A percentile compares a stretch with the other conserved stretches of the same genome.
phyloP scores from a whole-genome alignment of 2,329 filamentous ascomycete genomes.

The Ceratocystis huliohia region DNA sequence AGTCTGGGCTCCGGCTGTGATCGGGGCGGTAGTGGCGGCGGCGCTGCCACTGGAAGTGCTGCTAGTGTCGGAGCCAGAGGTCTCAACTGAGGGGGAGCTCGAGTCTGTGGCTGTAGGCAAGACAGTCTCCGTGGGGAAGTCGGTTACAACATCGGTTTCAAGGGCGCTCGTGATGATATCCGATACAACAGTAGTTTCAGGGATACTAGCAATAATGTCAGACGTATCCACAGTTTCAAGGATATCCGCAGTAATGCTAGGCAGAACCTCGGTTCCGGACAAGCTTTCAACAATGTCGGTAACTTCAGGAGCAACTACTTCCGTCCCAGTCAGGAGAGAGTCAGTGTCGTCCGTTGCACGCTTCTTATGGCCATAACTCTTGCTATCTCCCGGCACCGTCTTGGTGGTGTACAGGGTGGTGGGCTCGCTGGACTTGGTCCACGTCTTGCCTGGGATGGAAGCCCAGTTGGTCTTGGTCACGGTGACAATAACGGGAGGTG shows the following conservation, averaged over 20 bases:
- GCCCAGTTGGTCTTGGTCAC: slow-evolving; percentile 11
- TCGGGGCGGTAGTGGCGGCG: not conserved
- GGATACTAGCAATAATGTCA: too few relatives aligned
- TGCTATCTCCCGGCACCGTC: not conserved
- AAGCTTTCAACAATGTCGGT: too few relatives aligned
- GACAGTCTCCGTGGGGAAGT: too few relatives aligned
- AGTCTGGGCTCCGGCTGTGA: not conserved
- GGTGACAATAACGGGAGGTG: slow-evolving; percentile 14
- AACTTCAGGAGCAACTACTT: too few relatives aligned
- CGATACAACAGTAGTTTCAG: too few relatives aligned
- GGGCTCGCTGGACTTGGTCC: not conserved
- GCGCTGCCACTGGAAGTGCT: not conserved
- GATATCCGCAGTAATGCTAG: too few relatives aligned
- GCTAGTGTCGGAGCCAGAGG: not conserved
- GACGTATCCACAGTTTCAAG: too few relatives aligned
- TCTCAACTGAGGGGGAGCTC: not conserved
- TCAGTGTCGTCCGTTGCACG: not conserved
- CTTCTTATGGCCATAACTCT: not conserved
- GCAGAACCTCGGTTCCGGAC: too few relatives aligned
- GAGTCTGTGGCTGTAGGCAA: not conserved
- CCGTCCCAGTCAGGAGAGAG: too few relatives aligned
- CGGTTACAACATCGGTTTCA: too few relatives aligned
- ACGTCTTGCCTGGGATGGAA: not conserved
- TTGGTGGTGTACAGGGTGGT: slow-evolving; percentile 11
- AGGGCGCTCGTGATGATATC: too few relatives aligned